Evolutionary conservation across 1,284 basidiomycete species (phyloP), one percentile per base, ranked within the genome.

Genomic region (Leccinum subrobustum): DNA sequence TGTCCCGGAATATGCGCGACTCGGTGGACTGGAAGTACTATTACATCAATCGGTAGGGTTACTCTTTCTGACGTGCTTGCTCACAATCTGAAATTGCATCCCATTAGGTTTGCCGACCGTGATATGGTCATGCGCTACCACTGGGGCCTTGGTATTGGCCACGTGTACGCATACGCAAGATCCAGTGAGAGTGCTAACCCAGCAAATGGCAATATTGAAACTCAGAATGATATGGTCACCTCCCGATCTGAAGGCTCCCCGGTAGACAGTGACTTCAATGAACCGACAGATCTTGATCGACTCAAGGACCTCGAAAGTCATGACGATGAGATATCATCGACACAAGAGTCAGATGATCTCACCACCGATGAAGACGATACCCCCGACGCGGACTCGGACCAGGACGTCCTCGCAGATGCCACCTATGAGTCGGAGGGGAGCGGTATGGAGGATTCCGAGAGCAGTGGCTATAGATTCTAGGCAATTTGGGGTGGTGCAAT

Each of bases 151-250:
- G 44, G 44, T 48, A 20, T 48, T 48, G 44, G 44, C 20, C 44
- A 48, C 9, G 12, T 48, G 44, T 48, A 48, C 12, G 44, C 44
- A 23, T 23, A 47, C 83, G 59, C 42, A 47, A 47, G 42, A 20
- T 9, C 18, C 16, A n/a, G 37, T n/a, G 42, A 47, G 18, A 20
- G 42, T 47, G 11, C 44, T 47, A 47, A 47, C 44, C 8, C 8
- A 20, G 44, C n/a, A 11, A 11, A 18, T n/a, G 20, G 20, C 20
- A 11, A n/a, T 42, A n/a, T 47, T 47, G 9, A 47, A 47, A 47
- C 44, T 23, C 44, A 6, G 44, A 18, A 47, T 47, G 18, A 47
- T 20, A 18, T 6, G n/a, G 18, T 47, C n/a, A 11, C 18, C 39
- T n/a, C 39, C 42, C 16, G 16, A 20, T 47, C 44, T 11, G 33